Evolutionary conservation across 2,329 filamentous ascomycete genomes (phyloP), one percentile per base, ranked within the genome.

Genomic region (Ophiostoma perfectum): DNA sequence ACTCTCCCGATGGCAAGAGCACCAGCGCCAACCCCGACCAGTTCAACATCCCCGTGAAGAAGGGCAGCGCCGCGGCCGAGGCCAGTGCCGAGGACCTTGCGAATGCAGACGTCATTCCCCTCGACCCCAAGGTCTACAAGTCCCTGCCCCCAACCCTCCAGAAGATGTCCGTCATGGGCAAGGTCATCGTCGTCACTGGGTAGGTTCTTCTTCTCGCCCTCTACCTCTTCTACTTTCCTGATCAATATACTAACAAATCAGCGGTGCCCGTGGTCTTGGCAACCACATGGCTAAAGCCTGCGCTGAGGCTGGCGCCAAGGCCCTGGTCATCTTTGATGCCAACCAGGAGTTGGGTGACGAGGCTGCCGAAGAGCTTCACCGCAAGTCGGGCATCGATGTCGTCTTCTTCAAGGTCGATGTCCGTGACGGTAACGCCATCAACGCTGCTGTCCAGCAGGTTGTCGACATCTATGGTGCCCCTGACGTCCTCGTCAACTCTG

Each of bases 341-440:
- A 90, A 92, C 81, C 86, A 90, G 78, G 86, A 91, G 73, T 83
- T 91, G 14, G 90, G 90, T 41, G 89, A 91, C 74, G 81, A 86
- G 75, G 82, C 90, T 2, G 89, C 89, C 27, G 84, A 84, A 27
- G 87, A 90, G 78, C 83, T 93, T 60, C 87, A 90, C 78, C 80
- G 86, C 75, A 87, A 90, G 82, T 89, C 88, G n/a, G 86, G 87
- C 64, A 83, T 92, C 42, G 88, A 89, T 49, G 88, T 90, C 64
- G 86, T 86, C 64, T 93, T 92, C 82, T 91, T 90, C 83, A 89
- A 89, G 80, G 89, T 92, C 63, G 90, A 93, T 74, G 89, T 93
- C 44, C 88, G 90, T 74, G 88, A 92, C 73, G 88, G 85, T 11
- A 83, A 82, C 60, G 88, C 87, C 72, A 90, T 93, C 77, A 85